Conservation (phyloP, 2,329 filamentous ascomycete species). For the Fusarium aywerte region DNA sequence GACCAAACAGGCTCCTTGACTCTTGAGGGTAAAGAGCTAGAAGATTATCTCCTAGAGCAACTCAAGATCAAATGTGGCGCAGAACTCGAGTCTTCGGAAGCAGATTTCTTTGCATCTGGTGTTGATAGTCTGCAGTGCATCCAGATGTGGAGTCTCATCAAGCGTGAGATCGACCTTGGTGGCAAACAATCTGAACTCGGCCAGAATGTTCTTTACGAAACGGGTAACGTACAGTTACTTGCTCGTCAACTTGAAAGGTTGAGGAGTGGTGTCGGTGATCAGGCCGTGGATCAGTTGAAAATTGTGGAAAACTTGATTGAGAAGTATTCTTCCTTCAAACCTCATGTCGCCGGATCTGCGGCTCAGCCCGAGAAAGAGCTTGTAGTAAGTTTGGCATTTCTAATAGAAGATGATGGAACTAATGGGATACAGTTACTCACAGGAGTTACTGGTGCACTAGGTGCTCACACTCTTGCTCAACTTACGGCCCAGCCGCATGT, state of each 20-base stretch:
- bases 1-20: constrained; percentile 3
- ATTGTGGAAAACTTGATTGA: constrained; percentile 50
- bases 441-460: constrained; percentile 70
- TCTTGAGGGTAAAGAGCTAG: constrained; percentile 43
- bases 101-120: constrained; percentile 68
- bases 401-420: rapidly evolving
- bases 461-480: constrained; percentile 67
- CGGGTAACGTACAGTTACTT: constrained; percentile 46
- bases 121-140: constrained; percentile 70
- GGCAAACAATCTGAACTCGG: constrained; percentile 55
- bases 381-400: constrained; percentile 40
- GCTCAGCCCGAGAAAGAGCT: constrained; percentile 46
- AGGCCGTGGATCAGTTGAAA: constrained; percentile 43
- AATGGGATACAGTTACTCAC: constrained; percentile 59
- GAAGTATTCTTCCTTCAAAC: constrained; percentile 53
- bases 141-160: constrained; percentile 62
- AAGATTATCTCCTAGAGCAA: constrained; percentile 42
- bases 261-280: constrained; percentile 20
- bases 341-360: constrained; percentile 34
- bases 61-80: constrained; percentile 49
- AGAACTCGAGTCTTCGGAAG: constrained; percentile 1
- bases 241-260: constrained; percentile 42
- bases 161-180: constrained; percentile 61
- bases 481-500: constrained; percentile 68
- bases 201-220: constrained; percentile 69